Percentiles rank a stretch among this genome's conserved stretches.
Evolutionary conservation across 257 asterid species (phyloP).

Genomic region (Solanum lignicaule): DNA sequence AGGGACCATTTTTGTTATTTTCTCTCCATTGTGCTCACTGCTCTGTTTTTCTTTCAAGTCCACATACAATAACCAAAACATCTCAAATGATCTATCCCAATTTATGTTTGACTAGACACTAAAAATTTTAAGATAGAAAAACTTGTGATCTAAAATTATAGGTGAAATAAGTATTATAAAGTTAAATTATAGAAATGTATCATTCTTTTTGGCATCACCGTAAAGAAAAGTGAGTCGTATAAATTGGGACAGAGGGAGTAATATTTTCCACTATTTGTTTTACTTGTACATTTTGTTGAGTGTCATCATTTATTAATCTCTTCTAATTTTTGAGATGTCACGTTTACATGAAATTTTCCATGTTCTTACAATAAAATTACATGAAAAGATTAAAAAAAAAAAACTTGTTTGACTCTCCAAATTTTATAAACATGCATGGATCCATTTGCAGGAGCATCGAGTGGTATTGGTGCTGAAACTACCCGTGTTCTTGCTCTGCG

Average conservation of each 20-base stretch:
- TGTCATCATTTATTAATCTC: not conserved
- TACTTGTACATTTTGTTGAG: not conserved
- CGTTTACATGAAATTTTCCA: not conserved
- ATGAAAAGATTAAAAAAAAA: not conserved
- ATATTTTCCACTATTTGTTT: not conserved
- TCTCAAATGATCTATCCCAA: not conserved
- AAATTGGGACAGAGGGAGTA: no score
- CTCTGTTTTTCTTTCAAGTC: not conserved
- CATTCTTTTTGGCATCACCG: no score
- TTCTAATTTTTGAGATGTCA: not conserved
- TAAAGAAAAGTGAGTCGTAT: no score
- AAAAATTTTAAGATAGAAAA: no score
- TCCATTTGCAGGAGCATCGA: slow-evolving; percentile 55
- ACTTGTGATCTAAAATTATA: no score
- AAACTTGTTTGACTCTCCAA: not conserved
- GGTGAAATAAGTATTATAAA: no score
- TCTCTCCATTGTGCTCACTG: not conserved
- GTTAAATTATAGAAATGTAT: no score
- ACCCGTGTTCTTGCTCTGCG: slow-evolving; percentile 76
- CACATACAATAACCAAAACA: not conserved
- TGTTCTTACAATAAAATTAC: not conserved
- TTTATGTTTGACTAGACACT: no score
- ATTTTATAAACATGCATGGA: not conserved
- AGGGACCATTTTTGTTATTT: not conserved
- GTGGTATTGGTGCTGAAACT: slow-evolving; percentile 86